These are phyloP conservation scores for Dryas alaskensis DNA, from an alignment of 306 rosid species.

Conservation along the genomic window DNA sequence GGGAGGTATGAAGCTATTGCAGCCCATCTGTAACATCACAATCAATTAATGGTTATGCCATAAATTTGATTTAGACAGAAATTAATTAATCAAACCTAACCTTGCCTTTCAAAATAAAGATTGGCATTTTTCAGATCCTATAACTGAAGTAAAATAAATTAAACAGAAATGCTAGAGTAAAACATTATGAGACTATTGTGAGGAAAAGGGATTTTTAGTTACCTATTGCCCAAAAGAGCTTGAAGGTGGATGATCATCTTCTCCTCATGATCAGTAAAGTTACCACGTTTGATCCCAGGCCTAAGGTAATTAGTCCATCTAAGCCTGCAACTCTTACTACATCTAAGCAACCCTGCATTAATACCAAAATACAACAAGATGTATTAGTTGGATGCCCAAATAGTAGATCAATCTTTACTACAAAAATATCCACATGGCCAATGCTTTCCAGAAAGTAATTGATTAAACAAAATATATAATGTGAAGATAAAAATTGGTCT, in stretches of 20 bases:
- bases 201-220: slow-evolving; percentile 7
- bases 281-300: slow-evolving; percentile 92
- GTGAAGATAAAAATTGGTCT: too few species aligned
- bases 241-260: slow-evolving; percentile 95
- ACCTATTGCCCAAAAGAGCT: slow-evolving; percentile 96
- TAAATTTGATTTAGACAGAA: slow-evolving; percentile 12
- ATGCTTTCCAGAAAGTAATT: not conserved
- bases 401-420: not conserved
- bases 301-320: slow-evolving; percentile 94
- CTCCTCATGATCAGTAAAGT: slow-evolving; percentile 88
- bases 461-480: not conserved
- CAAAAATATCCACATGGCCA: not conserved
- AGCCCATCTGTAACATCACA: slow-evolving; percentile 72
- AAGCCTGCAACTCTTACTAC: slow-evolving; percentile 91
- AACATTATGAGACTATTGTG: not conserved
- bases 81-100: not conserved
- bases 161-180: not conserved
- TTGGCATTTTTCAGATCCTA: not conserved
- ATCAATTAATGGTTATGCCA: slow-evolving; percentile 13
- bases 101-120: not conserved
- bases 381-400: not conserved
- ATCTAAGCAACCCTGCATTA: slow-evolving; percentile 67
- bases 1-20: slow-evolving; percentile 98
- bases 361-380: not conserved
- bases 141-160: too few species aligned